These are phyloP conservation scores for Aspergillus indologenus DNA, from an alignment of 495 filamentous ascomycete species.

Conservation along the genomic window DNA sequence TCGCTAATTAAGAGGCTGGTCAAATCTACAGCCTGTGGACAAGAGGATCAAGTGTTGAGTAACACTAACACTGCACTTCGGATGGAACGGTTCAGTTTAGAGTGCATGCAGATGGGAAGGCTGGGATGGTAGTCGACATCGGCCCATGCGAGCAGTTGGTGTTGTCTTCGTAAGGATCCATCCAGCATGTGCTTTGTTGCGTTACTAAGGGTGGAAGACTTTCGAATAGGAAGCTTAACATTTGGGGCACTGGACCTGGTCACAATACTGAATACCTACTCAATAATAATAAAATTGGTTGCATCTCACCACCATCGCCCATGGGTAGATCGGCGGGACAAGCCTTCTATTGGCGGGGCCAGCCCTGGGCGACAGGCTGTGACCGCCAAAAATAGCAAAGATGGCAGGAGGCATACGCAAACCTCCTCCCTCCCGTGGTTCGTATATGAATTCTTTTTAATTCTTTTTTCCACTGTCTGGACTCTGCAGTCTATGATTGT, in stretches of 20 bases:
- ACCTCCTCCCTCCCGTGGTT: constrained; percentile 9
- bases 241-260: background rate
- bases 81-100: background rate
- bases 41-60: background rate
- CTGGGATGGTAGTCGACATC: background rate
- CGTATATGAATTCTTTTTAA: background rate
- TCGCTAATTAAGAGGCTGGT: background rate
- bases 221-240: background rate
- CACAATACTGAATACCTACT: background rate
- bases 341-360: constrained; percentile 8
- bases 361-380: constrained; percentile 3
- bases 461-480: too few species aligned
- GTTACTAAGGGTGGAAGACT: background rate
- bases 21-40: background rate
- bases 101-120: background rate
- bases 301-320: background rate
- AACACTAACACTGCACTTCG: background rate
- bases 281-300: background rate
- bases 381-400: constrained; percentile 19
- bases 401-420: constrained; percentile 22
- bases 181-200: background rate
- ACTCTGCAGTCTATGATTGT: too few species aligned
- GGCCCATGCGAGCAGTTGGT: background rate
- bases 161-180: background rate
- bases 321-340: constrained; percentile 5